A percentile compares a stretch with the other conserved stretches of the same genome.
Evolutionary conservation across 2,329 filamentous ascomycete genomes (phyloP).

Genomic region (Cadophora malorum): DNA sequence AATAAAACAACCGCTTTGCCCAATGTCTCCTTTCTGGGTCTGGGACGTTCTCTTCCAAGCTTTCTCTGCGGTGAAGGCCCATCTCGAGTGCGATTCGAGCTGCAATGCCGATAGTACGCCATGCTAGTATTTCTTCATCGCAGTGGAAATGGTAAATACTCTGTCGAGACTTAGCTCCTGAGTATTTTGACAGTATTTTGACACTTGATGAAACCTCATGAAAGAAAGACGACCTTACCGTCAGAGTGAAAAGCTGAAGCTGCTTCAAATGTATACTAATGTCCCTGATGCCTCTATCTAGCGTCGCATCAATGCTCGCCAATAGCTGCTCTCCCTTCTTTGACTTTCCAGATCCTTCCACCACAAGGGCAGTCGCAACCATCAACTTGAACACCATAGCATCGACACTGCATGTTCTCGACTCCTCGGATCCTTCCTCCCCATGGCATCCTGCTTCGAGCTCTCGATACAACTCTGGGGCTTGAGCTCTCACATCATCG

Average conservation of each 20-base stretch:
- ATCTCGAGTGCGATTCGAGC: constrained; percentile 4
- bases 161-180: neutral
- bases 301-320: neutral
- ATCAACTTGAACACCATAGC: constrained; percentile 1
- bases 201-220: too few relatives aligned
- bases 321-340: neutral
- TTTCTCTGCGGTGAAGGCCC: constrained; percentile 2
- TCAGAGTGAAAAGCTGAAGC: constrained; percentile 4
- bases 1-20: neutral
- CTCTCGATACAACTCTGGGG: neutral
- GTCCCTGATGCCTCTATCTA: neutral
- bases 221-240: too few relatives aligned
- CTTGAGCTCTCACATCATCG: constrained; percentile 2
- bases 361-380: constrained; percentile 6
- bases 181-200: too few relatives aligned
- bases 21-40: constrained; percentile 2
- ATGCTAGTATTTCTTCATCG: neutral
- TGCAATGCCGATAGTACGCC: neutral
- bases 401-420: neutral
- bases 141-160: constrained; percentile 6
- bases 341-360: constrained; percentile 3
- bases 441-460: neutral
- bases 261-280: neutral
- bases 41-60: neutral
- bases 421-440: neutral